phyloP scores from a whole-genome alignment of 2,329 filamentous ascomycete genomes.

The Metarhizium anisopliae region DNA sequence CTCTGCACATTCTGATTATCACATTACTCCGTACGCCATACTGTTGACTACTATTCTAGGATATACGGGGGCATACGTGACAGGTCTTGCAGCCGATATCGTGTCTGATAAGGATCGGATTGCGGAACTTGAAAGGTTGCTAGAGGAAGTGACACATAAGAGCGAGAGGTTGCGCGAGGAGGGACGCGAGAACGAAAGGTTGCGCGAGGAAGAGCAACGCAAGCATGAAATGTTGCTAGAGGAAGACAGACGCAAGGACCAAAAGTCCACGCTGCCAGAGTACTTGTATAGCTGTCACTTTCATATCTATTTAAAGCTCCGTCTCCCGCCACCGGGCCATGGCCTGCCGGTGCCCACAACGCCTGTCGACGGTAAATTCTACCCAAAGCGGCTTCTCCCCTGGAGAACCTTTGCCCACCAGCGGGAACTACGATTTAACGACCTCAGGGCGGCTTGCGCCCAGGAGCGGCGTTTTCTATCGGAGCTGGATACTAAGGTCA shows the following conservation, averaged over 20 bases:
- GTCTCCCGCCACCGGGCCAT: not conserved
- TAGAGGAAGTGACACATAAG: no score
- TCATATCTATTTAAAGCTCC: slow-evolving; percentile 7
- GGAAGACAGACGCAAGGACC: slow-evolving; percentile 6
- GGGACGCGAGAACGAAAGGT: no score
- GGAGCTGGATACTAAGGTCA: not conserved
- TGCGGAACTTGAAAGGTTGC: no score
- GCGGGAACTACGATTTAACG: not conserved
- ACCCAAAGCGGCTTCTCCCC: slow-evolving; percentile 12
- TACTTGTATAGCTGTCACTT: slow-evolving; percentile 12
- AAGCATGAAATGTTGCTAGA: not conserved
- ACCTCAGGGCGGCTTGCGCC: not conserved
- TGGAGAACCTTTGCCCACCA: slow-evolving; percentile 8
- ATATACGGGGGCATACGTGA: no score
- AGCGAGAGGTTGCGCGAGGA: no score
- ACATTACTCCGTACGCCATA: no score
- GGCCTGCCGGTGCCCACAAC: slow-evolving; percentile 3
- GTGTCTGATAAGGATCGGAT: no score
- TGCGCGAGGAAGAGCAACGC: not conserved
- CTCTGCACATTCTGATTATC: no score
- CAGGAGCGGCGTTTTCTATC: not conserved
- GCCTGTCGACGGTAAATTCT: slow-evolving; percentile 11
- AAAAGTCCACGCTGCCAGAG: slow-evolving; percentile 10
- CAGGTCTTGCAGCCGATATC: no score
- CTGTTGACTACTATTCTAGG: no score